These are phyloP conservation scores for Melastoma malabathricum DNA, from an alignment of 345 rosid species.

Conservation along the genomic window DNA sequence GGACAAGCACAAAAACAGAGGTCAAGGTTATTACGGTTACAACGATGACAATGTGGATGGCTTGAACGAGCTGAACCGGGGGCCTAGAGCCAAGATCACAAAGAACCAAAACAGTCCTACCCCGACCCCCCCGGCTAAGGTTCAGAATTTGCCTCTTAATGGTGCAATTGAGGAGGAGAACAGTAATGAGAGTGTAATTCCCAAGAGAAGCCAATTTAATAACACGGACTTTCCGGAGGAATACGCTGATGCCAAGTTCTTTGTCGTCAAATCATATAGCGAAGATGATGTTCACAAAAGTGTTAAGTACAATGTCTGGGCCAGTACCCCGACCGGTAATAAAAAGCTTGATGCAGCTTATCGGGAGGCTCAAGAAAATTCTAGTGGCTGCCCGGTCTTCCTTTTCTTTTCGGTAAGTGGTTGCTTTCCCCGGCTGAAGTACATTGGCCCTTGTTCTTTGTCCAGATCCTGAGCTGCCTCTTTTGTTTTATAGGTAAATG, in stretches of 20 bases:
- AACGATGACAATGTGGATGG: slow-evolving; percentile 59
- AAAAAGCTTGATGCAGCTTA: slow-evolving; percentile 90
- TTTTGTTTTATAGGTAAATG: slow-evolving; percentile 47
- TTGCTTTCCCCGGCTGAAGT: neutral
- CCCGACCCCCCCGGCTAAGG: slow-evolving; percentile 36
- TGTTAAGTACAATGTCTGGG: slow-evolving; percentile 85
- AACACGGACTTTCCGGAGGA: slow-evolving; percentile 55
- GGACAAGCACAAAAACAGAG: slow-evolving; percentile 60
- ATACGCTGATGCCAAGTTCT: slow-evolving; percentile 59
- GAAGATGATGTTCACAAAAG: slow-evolving; percentile 98
- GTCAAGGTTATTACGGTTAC: slow-evolving; percentile 46
- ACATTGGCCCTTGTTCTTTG: neutral
- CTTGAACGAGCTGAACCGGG: slow-evolving; percentile 77
- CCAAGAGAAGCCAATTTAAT: slow-evolving; percentile 57
- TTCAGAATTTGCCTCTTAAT: slow-evolving; percentile 25
- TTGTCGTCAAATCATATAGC: slow-evolving; percentile 87
- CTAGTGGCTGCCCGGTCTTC: slow-evolving; percentile 61
- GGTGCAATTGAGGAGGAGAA: slow-evolving; percentile 28
- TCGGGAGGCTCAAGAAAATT: slow-evolving; percentile 59
- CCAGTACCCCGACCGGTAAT: slow-evolving; percentile 92
- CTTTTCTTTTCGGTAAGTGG: slow-evolving; percentile 76
- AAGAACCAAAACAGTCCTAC: slow-evolving; percentile 43
- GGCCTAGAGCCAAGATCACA: slow-evolving; percentile 69
- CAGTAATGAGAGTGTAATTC: slow-evolving; percentile 18
- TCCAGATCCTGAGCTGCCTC: neutral